Base-by-base conservation (phyloP, 2,329 filamentous ascomycete genomes). In the Colletotrichum navitas region DNA sequence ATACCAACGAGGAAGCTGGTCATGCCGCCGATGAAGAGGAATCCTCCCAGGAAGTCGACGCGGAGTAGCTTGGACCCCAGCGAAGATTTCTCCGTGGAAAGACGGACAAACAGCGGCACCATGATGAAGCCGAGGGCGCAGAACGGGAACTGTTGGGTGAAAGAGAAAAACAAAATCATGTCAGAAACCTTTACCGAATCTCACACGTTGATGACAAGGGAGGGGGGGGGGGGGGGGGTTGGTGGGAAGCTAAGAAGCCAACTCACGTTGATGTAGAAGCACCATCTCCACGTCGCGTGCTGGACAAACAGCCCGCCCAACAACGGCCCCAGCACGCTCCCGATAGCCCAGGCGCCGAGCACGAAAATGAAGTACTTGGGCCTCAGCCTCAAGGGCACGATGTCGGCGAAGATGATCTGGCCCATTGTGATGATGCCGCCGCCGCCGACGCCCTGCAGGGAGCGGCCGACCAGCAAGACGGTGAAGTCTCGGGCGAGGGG, bases 401-500 rank as follows among this genome's bases (percentile, higher is more conserved):
- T 69, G 12, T 74, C 69, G 12, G 72, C 56, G 26, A 55, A 63
- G 34, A 74, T 72, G 39, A 74, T 58, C 47, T 64, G 69, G 18
- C 59, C 64, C 63, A 73, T 68, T 0, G 69, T 58, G 39, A 72
- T 69, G 55, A 73, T 68, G 21, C 72, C 72, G 12, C 72, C 72
- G 41, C 72, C 72, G 5, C 72, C 72, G 36, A 73, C 61, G 14
- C 72, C 72, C 26, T 73, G 64, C 6, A 73, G 34, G 7, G 52
- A 52, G 8, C 72, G 72, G 16, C 72, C 72, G 16, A 60, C 54
- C 24, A 73, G 47, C 14, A 73, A 24, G 29, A 36, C n/a, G 8
- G 64, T 60, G 12, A 73, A 66, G 24, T 71, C n/a, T 8, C 63
- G 24, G 24, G 61, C 61, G 18, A 63, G 12, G 5, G 36, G 32